A percentile compares a stretch with the other conserved stretches of the same genome.
These are phyloP conservation scores for Neurospora africana DNA, from an alignment of 495 filamentous ascomycete genomes.

Conservation along the genomic window DNA sequence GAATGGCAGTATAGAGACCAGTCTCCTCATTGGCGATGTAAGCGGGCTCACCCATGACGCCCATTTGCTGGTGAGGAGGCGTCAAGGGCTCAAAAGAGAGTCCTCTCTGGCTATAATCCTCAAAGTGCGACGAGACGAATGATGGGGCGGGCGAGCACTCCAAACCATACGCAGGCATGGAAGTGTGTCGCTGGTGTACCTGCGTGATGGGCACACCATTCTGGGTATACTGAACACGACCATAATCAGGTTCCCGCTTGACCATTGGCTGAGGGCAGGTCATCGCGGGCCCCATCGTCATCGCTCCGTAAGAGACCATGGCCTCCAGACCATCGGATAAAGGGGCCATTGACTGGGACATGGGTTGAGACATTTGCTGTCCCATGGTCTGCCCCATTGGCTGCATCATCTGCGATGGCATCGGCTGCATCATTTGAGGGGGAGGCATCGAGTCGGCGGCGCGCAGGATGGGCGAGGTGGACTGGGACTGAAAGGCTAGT, in stretches of 20 bases:
- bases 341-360: constrained; percentile 57
- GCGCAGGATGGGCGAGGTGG: constrained; percentile 78
- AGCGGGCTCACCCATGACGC: constrained; percentile 73
- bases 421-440: constrained; percentile 56
- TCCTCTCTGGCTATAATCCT: constrained; percentile 93
- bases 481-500: constrained; percentile 64
- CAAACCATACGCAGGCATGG: constrained; percentile 86
- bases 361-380: constrained; percentile 72
- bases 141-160: constrained; percentile 97
- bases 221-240: constrained; percentile 72
- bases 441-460: constrained; percentile 65
- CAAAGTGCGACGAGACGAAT: constrained; percentile 91
- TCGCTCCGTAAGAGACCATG: constrained; percentile 63
- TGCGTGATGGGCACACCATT: constrained; percentile 77
- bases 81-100: constrained; percentile 95
- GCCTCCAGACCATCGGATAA: constrained; percentile 70
- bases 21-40: constrained; percentile 98
- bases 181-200: constrained; percentile 81
- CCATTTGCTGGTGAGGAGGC: constrained; percentile 77
- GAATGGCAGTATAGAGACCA: constrained; percentile 87
- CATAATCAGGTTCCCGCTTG: constrained; percentile 73
- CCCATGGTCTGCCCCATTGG: constrained; percentile 57
- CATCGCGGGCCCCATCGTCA: constrained; percentile 49
- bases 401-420: constrained; percentile 64
- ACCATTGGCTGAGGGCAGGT: constrained; percentile 57